phyloP scores from a whole-genome alignment of 1,284 basidiomycete genomes.

The Meripilus lineatus region DNA sequence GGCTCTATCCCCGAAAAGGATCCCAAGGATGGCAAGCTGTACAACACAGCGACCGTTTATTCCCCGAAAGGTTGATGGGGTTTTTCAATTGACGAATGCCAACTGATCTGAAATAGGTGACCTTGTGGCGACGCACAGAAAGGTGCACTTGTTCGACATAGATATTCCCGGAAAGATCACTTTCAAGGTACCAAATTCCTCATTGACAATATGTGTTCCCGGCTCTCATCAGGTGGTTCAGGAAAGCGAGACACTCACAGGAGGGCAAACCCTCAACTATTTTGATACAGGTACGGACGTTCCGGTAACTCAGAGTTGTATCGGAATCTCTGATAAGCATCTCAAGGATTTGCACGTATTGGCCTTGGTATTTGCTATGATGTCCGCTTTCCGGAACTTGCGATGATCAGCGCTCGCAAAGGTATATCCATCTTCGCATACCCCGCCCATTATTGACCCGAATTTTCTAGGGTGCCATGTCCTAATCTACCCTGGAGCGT shows the following conservation, averaged over 20 bases:
- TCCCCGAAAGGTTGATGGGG: conserved; percentile 70
- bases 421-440: conserved; percentile 37
- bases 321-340: background rate
- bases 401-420: conserved; percentile 86
- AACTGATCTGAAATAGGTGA: conserved; percentile 47
- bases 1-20: conserved; percentile 90
- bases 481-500: conserved; percentile 89
- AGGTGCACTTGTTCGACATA: conserved; percentile 97
- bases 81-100: background rate
- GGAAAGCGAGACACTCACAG: conserved; percentile 93
- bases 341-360: conserved; percentile 81
- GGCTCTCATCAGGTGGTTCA: conserved; percentile 27
- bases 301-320: background rate
- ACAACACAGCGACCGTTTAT: conserved; percentile 92
- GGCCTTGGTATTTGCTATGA: conserved; percentile 93
- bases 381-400: conserved; percentile 92
- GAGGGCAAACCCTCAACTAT: conserved; percentile 71
- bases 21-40: conserved; percentile 60
- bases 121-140: conserved; percentile 86
- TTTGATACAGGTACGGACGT: conserved; percentile 84
- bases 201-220: background rate
- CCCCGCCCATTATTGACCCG: background rate
- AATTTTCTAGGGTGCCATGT: conserved; percentile 69
- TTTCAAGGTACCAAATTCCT: conserved; percentile 69
- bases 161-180: conserved; percentile 96